These are phyloP conservation scores for Monosporozyma unispora DNA, from an alignment of 805 yeast species.

Conservation along the genomic window DNA sequence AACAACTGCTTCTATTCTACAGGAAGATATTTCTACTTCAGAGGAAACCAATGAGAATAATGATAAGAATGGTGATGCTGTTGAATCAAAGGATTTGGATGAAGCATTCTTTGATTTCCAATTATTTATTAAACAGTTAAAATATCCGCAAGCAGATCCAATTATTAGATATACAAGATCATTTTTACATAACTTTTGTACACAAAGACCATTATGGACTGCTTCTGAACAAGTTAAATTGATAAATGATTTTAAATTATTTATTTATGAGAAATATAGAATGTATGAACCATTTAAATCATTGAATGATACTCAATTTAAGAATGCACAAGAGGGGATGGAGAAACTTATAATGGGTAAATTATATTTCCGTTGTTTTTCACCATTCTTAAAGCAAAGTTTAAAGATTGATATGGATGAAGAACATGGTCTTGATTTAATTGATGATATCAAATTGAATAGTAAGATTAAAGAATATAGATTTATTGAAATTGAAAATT, in stretches of 20 bases:
- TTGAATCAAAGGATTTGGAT: conserved; percentile 5
- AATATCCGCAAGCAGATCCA: conserved; percentile 75
- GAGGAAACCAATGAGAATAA: neutral
- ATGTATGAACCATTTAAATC: conserved; percentile 65
- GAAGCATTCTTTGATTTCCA: conserved; percentile 68
- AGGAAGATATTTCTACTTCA: neutral
- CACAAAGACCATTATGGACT: conserved; percentile 54
- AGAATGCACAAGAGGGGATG: conserved; percentile 79
- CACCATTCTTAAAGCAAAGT: conserved; percentile 42
- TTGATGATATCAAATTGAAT: conserved; percentile 45
- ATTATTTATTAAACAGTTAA: conserved; percentile 60
- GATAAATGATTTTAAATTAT: conserved; percentile 64
- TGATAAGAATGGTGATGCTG: neutral
- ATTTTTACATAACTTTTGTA: conserved; percentile 61
- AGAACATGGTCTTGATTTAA: conserved; percentile 55
- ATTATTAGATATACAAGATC: conserved; percentile 78
- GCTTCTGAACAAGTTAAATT: conserved; percentile 71
- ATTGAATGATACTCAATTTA: conserved; percentile 50
- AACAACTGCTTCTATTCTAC: neutral
- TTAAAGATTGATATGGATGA: conserved; percentile 33
- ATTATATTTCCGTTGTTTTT: conserved; percentile 64
- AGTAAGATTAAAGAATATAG: conserved; percentile 50
- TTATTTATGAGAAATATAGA: conserved; percentile 55
- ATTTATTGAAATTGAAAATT: conserved; percentile 66
- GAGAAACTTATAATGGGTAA: conserved; percentile 90